Evolutionary conservation across 2,329 filamentous ascomycete genomes (phyloP), one percentile per base, ranked within the genome.

Genomic region (Sphaerulina musiva): DNA sequence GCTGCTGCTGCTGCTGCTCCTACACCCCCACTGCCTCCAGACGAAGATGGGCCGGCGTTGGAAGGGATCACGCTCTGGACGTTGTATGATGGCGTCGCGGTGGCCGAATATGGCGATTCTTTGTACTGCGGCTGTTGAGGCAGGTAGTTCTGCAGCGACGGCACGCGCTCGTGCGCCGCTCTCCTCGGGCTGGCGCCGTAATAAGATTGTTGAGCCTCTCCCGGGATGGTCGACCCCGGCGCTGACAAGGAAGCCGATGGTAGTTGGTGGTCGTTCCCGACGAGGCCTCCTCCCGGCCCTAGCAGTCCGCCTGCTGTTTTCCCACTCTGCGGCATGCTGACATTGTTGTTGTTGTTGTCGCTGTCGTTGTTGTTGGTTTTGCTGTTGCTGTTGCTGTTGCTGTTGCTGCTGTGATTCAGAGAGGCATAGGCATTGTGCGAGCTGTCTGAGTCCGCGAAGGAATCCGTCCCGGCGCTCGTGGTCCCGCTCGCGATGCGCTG

Each of bases 121-220:
- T 76, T 72, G 69, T 78, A 78, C 61, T 78, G 72, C 48, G 74
- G 72, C 46, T 72, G 69, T 59, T 70, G 41, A 34, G 50, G 51
- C 41, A 62, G 61, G 51, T 62, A 59, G 51, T 76, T 73, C 55
- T 73, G 70, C 36, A 58, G 58, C 34, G 66, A 55, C 39, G 75
- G 74, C 40, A 80, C 74, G 63, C 81, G 80, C 62, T 73, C 69
- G 53, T 75, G 71, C 48, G 70, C 75, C 58, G 76, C 72, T 14
- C 46, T 47, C 45, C 74, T 73, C 55, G 80, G 77, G 68, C 74
- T 44, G 29, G 3, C 26, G 26, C 26, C 26, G 26, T 29, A 29
- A 7, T 29, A 43, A 17, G 14, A 80, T 48, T 73, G 68, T 64
- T 73, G 74, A 52, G 69, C 60, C 56, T 73, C 70, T 63, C 74